Percentiles rank a stretch among this genome's conserved stretches.
phyloP scores from a whole-genome alignment of 2,329 filamentous ascomycete species.

The Curvularia sp. region DNA sequence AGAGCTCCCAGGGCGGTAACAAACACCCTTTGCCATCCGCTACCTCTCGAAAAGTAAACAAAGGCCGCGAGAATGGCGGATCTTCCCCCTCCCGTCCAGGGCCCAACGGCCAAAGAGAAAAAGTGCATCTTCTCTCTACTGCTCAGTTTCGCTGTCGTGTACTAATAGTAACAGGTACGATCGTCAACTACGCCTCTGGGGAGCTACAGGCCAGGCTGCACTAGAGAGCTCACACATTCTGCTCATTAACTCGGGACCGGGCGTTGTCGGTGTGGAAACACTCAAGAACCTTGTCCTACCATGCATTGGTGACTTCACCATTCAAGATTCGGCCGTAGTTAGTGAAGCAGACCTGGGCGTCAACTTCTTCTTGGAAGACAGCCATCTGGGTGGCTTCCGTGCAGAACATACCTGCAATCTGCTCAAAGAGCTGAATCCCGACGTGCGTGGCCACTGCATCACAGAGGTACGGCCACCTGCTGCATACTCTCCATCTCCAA shows the following conservation, averaged over 20 bases:
- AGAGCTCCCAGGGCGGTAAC: slow-evolving; percentile 1
- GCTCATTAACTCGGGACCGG: slow-evolving; percentile 84
- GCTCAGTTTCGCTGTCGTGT: no score
- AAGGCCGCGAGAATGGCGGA: slow-evolving; percentile 37
- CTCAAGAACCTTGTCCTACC: slow-evolving; percentile 97
- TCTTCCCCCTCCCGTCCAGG: slow-evolving; percentile 51
- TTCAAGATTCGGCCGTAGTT: slow-evolving; percentile 82
- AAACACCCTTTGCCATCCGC: slow-evolving; percentile 6
- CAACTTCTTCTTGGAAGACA: slow-evolving; percentile 93
- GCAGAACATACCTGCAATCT: slow-evolving; percentile 79
- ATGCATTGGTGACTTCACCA: slow-evolving; percentile 88
- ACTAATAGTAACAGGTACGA: slow-evolving; percentile 72
- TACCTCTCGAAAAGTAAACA: neutral
- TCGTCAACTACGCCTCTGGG: slow-evolving; percentile 93
- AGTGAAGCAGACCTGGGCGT: slow-evolving; percentile 84
- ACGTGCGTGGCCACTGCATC: slow-evolving; percentile 79
- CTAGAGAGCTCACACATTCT: slow-evolving; percentile 92
- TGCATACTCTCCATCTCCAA: neutral
- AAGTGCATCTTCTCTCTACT: slow-evolving; percentile 44
- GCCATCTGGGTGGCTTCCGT: slow-evolving; percentile 75
- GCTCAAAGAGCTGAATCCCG: slow-evolving; percentile 87
- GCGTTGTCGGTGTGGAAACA: slow-evolving; percentile 86
- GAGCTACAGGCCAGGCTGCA: slow-evolving; percentile 86
- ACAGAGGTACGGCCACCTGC: slow-evolving; percentile 56
- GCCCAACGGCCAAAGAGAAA: slow-evolving; percentile 58